A percentile compares a stretch with the other conserved stretches of the same genome.
Evolutionary conservation across 1,284 basidiomycete genomes (phyloP).

Genomic region (Ceratobasidium sp.): DNA sequence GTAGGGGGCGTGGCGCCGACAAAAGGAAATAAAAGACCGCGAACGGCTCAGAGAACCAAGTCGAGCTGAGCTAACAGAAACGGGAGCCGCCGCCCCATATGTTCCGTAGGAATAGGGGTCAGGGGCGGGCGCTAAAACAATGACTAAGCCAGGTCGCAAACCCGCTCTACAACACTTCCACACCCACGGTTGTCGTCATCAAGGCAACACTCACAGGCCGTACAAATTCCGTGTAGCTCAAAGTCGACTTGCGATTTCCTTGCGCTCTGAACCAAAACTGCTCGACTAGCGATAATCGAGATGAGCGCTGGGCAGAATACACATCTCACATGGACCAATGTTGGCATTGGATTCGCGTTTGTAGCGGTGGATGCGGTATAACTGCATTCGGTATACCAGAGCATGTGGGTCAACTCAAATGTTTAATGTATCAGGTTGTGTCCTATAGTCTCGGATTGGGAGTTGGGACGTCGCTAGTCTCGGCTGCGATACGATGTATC

Average conservation of each 20-base stretch:
- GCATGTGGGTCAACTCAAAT: slow-evolving; percentile 60
- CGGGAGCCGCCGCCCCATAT: too few species aligned
- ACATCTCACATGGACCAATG: slow-evolving; percentile 74
- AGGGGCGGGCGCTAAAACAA: too few species aligned
- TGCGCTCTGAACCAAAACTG: background rate
- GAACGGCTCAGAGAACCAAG: too few species aligned
- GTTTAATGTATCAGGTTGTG: slow-evolving; percentile 59
- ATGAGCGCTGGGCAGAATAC: slow-evolving; percentile 47
- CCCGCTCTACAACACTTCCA: too few species aligned
- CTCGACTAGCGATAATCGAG: background rate
- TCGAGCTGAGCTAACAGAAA: too few species aligned
- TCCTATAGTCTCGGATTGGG: slow-evolving; percentile 75
- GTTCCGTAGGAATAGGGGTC: too few species aligned
- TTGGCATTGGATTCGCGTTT: slow-evolving; percentile 79
- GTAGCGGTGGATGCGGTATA: slow-evolving; percentile 61
- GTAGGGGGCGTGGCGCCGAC: too few species aligned
- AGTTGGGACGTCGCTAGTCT: slow-evolving; percentile 74
- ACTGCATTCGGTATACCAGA: background rate
- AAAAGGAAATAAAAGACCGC: too few species aligned
- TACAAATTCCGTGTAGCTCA: too few species aligned
- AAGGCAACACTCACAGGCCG: too few species aligned
- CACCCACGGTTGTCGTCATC: too few species aligned
- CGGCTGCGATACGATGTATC: slow-evolving; percentile 78
- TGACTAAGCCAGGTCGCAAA: too few species aligned
- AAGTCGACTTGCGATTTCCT: background rate